Evolutionary conservation across 1,284 basidiomycete genomes (phyloP).

Genomic region (Ustilago tritici): DNA sequence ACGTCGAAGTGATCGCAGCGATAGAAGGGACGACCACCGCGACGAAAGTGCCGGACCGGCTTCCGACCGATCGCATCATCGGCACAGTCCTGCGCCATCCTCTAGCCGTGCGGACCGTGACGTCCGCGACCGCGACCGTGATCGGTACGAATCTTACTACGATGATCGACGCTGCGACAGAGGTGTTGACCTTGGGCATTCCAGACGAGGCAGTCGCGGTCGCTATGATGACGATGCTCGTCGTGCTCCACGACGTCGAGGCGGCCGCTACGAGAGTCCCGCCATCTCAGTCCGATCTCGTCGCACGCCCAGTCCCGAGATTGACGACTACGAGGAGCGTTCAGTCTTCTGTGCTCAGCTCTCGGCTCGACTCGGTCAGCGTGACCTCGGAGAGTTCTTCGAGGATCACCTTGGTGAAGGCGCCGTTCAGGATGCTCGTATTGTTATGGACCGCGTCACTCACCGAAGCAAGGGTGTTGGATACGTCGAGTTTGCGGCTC

Average conservation of each 20-base stretch:
- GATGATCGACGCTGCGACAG: slow-evolving; percentile 44
- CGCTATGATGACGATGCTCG: slow-evolving; percentile 38
- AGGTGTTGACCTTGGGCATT: slow-evolving; percentile 19
- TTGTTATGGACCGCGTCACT: slow-evolving; percentile 92
- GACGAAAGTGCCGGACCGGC: slow-evolving; percentile 23
- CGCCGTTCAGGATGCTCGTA: slow-evolving; percentile 91
- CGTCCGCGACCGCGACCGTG: slow-evolving; percentile 12
- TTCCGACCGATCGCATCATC: slow-evolving; percentile 13
- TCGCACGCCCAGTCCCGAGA: slow-evolving; percentile 55
- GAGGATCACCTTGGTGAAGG: slow-evolving; percentile 91
- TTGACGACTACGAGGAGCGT: slow-evolving; percentile 79
- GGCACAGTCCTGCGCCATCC: slow-evolving; percentile 32
- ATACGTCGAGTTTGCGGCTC: slow-evolving; percentile 92
- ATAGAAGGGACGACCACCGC: slow-evolving; percentile 38
- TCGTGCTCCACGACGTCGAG: slow-evolving; percentile 25
- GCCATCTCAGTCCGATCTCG: slow-evolving; percentile 37
- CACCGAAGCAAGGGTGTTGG: slow-evolving; percentile 95
- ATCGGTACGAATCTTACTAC: slow-evolving; percentile 45
- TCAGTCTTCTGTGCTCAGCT: slow-evolving; percentile 99
- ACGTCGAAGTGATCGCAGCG: slow-evolving; percentile 49
- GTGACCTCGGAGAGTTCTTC: slow-evolving; percentile 97
- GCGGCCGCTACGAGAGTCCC: slow-evolving; percentile 39
- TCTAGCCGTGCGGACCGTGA: slow-evolving; percentile 36
- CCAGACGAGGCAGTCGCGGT: slow-evolving; percentile 18
- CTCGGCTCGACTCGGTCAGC: slow-evolving; percentile 90